Conservation (phyloP, 345 rosid species). For the Citrus maxima region DNA sequence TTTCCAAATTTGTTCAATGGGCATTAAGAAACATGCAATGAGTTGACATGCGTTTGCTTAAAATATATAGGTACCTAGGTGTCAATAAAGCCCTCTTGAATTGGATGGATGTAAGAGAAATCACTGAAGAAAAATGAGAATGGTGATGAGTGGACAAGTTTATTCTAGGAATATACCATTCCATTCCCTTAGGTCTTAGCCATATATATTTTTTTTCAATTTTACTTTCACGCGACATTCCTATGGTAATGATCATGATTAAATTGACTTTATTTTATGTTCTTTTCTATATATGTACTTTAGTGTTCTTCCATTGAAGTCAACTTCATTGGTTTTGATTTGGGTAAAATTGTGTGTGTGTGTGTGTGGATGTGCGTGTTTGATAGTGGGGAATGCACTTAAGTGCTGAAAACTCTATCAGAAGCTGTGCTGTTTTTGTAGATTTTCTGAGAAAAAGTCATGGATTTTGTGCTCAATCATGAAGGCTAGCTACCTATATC, state of each 20-base stretch:
- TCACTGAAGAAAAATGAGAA: not conserved
- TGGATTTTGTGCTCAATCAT: not conserved
- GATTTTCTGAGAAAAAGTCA: not conserved
- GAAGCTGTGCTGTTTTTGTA: not conserved
- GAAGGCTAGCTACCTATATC: not conserved
- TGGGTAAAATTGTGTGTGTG: not conserved
- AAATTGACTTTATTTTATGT: not conserved
- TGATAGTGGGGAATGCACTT: constrained; percentile 2
- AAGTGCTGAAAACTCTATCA: not conserved
- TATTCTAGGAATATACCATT: constrained; percentile 23
- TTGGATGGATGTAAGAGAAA: not conserved
- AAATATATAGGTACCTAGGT: not conserved
- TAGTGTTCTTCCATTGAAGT: not conserved
- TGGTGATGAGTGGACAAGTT: constrained; percentile 17
- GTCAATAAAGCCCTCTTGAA: not conserved
- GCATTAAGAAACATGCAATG: not conserved
- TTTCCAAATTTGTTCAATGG: not conserved
- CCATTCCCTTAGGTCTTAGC: not conserved
- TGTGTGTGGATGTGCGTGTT: too few species aligned
- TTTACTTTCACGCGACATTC: not conserved
- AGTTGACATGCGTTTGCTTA: not conserved
- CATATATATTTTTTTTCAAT: not conserved
- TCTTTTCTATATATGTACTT: not conserved
- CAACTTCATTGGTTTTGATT: not conserved
- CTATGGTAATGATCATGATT: not conserved